Evolutionary conservation across 495 filamentous ascomycete species (phyloP), one percentile per base, ranked within the genome.

Genomic region (Talaromyces nanjingensis): DNA sequence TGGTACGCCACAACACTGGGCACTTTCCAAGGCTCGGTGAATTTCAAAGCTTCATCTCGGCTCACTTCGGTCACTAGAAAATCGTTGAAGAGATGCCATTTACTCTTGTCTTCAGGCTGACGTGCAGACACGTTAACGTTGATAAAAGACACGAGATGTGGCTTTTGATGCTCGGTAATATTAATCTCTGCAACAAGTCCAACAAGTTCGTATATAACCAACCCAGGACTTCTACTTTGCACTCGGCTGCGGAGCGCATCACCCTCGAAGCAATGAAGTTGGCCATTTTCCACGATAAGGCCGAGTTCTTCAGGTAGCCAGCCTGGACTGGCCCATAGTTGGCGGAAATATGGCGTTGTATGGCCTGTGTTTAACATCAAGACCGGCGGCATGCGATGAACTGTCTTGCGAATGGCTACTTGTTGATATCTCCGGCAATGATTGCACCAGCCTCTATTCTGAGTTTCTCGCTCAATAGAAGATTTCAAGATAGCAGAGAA

Each of bases 71-170:
- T 84, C 34, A 99, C 94, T 12, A 96, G 78, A 67, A 99, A 99
- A 74, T 99, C 94, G 62, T 99, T 99, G 75, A 99, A 96, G 4
- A 99, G 72, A 69, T 97, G 90, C 94, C 94, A 99, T 65, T 86
- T 85, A 66, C 79, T 84, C 60, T 85, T 78, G 1, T 71, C 72
- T 7, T 85, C 78, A 5, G 81, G 67, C 6, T 80, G 75, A 1
- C 83, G 80, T 11, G 79, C 77, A 9, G 92, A 91, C 25, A 93
- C 84, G 0, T 87, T 89, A 52, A 96, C 91, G 73, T 98, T 92
- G 66, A 96, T 84, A 65, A 96, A 86, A 9, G 91, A 91, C 18
- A 98, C 92, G 42, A 99, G 83, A 77, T 99, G 94, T 1, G 91
- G 85, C 67, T 92, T 92, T 71, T 93, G 89, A 25, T 89, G 85